Base-by-base conservation (phyloP, 2,329 filamentous ascomycete genomes). In the Trichoderma simmonsii region DNA sequence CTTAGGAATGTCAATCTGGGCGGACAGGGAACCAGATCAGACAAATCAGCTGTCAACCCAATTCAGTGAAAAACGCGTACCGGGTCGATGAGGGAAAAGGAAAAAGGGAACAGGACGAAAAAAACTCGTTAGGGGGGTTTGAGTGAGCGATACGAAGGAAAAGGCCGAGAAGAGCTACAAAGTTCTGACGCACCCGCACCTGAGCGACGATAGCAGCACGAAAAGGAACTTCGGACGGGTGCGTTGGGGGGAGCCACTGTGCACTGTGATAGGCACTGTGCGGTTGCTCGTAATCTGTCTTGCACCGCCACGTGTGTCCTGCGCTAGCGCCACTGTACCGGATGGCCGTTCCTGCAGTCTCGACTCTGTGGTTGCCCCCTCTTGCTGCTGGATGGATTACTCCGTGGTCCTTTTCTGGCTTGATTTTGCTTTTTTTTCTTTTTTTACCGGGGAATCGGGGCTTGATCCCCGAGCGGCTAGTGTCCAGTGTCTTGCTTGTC, bases 111-210 rank as follows among this genome's bases (percentile, higher is more conserved):
- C 36, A 61, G 26, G 6, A 36, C 30, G 15, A n/a, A 28, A 9
- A 43, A 63, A n/a, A 14, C 18, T 30, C 56, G 28, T 61, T 61
- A 62, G 32, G 34, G 34, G 34, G 59, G 1, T 4, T 24, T 18
- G 32, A 59, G 48, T 54, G 48, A 54, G 48, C 51, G 56, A 68
- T 68, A 68, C 65, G 65, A 68, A 43, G 48, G 51, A 56, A 68
- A 59, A 59, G 34, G 65, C 65, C 65, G 65, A 65, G 18, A 57
- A 57, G 30, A 61, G 56, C 39, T 30, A n/a, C 26, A 70, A 36
- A 70, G 66, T 70, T 70, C 66, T 70, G 66, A 70, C 66, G 66
- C 64, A 67, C 64, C 64, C 64, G 64, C 26, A 43, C 64, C 64
- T 34, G 32, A 43, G 34, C 21, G 24, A 28, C 21, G 24, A 62